Evolutionary conservation across 495 filamentous ascomycete genomes (phyloP).

Genomic region (Neurospora sp.): DNA sequence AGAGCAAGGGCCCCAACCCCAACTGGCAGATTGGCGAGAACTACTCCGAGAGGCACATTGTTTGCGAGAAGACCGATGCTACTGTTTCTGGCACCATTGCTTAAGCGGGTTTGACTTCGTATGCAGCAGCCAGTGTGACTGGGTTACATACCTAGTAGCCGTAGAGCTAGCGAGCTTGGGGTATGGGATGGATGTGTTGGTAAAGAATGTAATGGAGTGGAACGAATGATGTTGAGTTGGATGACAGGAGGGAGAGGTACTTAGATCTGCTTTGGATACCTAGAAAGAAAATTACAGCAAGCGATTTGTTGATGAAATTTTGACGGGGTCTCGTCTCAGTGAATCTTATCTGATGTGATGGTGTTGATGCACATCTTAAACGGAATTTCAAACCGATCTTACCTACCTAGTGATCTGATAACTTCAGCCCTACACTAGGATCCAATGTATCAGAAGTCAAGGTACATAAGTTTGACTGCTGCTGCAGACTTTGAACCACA

Average conservation of each 20-base stretch:
- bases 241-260: neutral
- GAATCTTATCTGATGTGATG: neutral
- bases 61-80: constrained; percentile 21
- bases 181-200: no score
- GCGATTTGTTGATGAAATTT: neutral
- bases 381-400: neutral
- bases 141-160: no score
- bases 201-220: neutral
- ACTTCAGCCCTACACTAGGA: neutral
- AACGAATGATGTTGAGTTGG: neutral
- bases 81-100: constrained; percentile 26
- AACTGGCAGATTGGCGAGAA: constrained; percentile 31
- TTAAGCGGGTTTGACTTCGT: constrained; percentile 4
- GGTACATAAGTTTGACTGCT: no score
- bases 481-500: no score
- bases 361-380: neutral
- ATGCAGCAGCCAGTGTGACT: no score
- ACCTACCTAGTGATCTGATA: neutral
- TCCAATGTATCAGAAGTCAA: no score
- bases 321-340: neutral
- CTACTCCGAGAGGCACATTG: constrained; percentile 25
- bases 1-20: constrained; percentile 23
- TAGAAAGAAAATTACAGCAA: neutral
- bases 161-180: no score
- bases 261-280: neutral